phyloP scores from a whole-genome alignment of 1,139 yeast genomes.

The Pneumocystis wakefieldiae region DNA sequence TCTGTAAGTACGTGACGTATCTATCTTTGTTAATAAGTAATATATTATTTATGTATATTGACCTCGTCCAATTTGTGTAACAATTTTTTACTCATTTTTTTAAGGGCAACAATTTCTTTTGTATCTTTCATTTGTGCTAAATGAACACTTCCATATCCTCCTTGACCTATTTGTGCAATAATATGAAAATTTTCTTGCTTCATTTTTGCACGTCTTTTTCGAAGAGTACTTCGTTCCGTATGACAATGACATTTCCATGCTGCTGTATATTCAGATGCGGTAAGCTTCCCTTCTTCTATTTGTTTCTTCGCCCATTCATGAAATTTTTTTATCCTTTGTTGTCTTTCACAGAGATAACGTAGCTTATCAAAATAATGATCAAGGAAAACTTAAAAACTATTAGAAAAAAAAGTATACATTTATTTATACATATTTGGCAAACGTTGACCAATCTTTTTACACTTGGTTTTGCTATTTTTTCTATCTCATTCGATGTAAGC shows the following conservation, averaged over 20 bases:
- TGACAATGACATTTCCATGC: conserved; percentile 50
- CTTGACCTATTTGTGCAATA: conserved; percentile 97
- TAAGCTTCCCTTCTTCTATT: conserved; percentile 31
- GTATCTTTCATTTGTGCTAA: conserved; percentile 90
- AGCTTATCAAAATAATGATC: conserved; percentile 95
- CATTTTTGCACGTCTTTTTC: conserved; percentile 83
- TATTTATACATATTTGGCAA: conserved; percentile 32
- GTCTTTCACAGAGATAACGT: conserved; percentile 76
- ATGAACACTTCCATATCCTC: conserved; percentile 96
- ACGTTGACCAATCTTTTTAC: conserved; percentile 76
- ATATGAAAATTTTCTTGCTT: conserved; percentile 90
- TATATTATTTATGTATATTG: neutral
- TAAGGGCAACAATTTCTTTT: conserved; percentile 87
- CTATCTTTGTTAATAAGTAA: conserved; percentile 10
- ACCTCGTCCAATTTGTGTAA: conserved; percentile 72
- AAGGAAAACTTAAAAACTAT: conserved; percentile 36
- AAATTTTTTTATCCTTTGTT: conserved; percentile 61
- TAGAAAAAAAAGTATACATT: neutral
- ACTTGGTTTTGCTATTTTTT: conserved; percentile 8
- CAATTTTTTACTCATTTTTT: conserved; percentile 75
- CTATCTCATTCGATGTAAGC: conserved; percentile 5
- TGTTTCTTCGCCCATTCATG: conserved; percentile 39
- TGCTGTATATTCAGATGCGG: conserved; percentile 4
- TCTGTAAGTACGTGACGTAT: conserved; percentile 92
- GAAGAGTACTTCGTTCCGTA: conserved; percentile 66